Evolutionary conservation across 1,139 yeast genomes (phyloP).

Genomic region (Scheffersomyces quercinus): DNA sequence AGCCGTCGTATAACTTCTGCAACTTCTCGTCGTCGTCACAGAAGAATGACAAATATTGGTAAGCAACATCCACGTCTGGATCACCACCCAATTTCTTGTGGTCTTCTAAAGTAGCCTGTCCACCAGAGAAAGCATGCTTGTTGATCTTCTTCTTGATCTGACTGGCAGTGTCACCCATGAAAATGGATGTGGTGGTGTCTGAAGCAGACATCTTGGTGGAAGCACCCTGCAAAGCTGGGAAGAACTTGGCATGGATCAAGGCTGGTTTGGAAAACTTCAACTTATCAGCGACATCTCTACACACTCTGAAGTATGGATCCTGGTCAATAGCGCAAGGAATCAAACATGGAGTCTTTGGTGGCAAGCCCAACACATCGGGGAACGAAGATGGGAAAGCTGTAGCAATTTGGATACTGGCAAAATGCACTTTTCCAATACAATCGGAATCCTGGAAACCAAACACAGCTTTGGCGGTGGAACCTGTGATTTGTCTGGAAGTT

Average conservation of each 20-base stretch:
- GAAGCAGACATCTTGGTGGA: conserved; percentile 97
- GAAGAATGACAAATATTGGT: conserved; percentile 88
- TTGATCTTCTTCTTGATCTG: conserved; percentile 93
- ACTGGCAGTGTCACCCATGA: conserved; percentile 92
- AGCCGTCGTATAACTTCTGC: conserved; percentile 59
- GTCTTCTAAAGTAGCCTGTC: conserved; percentile 82
- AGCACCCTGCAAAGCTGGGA: conserved; percentile 98
- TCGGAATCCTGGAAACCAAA: conserved; percentile 96
- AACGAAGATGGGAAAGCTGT: conserved; percentile 94
- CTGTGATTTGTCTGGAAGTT: conserved; percentile 93
- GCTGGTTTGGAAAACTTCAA: conserved; percentile 90
- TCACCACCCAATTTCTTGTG: conserved; percentile 90
- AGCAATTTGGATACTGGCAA: conserved; percentile 94
- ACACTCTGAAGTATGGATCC: conserved; percentile 97
- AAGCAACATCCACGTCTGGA: conserved; percentile 95
- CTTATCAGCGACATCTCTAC: conserved; percentile 96
- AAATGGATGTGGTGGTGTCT: conserved; percentile 76
- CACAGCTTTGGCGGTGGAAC: conserved; percentile 95
- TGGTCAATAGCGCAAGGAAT: conserved; percentile 99
- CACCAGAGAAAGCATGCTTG: conserved; percentile 97
- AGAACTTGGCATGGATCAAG: conserved; percentile 88
- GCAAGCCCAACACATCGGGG: conserved; percentile 87
- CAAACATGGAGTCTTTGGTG: conserved; percentile 86
- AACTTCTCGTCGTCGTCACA: conserved; percentile 83
- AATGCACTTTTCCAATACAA: conserved; percentile 91